Base-by-base conservation (phyloP, 2,329 filamentous ascomycete species). In the Monosporascus sp. region DNA sequence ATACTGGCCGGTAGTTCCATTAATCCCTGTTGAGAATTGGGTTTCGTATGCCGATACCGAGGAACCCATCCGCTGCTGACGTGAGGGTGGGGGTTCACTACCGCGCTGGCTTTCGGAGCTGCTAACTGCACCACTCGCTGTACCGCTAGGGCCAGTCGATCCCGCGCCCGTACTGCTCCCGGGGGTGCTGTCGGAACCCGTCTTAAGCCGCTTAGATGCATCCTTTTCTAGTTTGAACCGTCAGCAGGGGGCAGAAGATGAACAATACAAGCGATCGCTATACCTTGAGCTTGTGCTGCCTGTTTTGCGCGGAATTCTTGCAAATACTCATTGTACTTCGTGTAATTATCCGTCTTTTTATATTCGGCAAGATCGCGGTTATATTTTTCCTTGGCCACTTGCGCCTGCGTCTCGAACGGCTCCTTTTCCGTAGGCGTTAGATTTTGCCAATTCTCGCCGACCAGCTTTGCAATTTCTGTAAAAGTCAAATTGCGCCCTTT, bases 401-500 rank as follows among this genome's bases (percentile, higher is more conserved):
- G 85, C 24, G 89, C 88, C 64, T 88, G 84, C 40, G 79, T 80
- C 67, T 93, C 89, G 60, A 81, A 93, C 0, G 79, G 77, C 64
- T 91, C 88, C 63, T 89, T 88, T 60, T 89, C 85, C 1, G 75
- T 70, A 1, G 82, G 76, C 2, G 81, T 76, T 8, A 93, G 71
- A 50, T 82, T 85, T 65, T 93, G 89, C 89, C 89, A 93, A 64
- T 88, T 83, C 65, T 93, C 88, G 7, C 89, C 89, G 1, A 92
- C 89, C 1, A 91, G 74, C 64, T 92, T 92, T 11, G 89, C 89
- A 58, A 93, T 91, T 63, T 92, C 88, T 1, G 88, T 91, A 62
- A 94, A 94, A 1, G 86, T 88, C 5, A 93, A 72, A 48, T 87
- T 88, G 54, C 88, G 84, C 3, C 85, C 87, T 65, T 89, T 91